Base-by-base conservation (phyloP, 805 yeast genomes). In the Cyberlindnera meyerae region DNA sequence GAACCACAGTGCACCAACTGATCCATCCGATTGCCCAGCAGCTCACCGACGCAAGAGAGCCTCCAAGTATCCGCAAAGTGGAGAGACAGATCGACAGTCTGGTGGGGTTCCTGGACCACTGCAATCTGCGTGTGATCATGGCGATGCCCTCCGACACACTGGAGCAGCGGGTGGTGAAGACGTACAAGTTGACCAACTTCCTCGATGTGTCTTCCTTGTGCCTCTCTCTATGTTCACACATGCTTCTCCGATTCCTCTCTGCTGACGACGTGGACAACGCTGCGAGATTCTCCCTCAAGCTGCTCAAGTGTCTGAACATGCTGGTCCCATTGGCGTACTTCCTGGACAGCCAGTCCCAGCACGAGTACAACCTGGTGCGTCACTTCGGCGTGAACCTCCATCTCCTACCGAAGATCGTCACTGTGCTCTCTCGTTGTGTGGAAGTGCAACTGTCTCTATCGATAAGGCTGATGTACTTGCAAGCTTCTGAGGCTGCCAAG, bases 321-420 rank as follows among this genome's bases (percentile, higher is more conserved):
- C 18, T 44, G 30, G 14, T 35, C 6, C 30, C 33, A 6, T n/a
- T 41, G 6, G 18, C 39, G 12, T 39, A 41, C 17, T 46, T 43
- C 33, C 24, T 43, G 24, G 45, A 43, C 14, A 20, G 28, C 5
- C 16, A 24, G 4, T 14, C 36, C 4, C 38, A 39, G n/a, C 44
- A 34, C 8, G 29, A 20, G 12, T 44, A 29, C 36, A 43, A 43
- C 29, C 20, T 46, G 8, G 29, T 38, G 2, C 11, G 24, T 4
- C 46, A 42, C 13, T 44, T 47, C n/a, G 51, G 47, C 11, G 26
- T 27, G 11, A 32, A 33, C 12, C 35, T 44, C 33, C 48, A 44
- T 9, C 24, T 36, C 12, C 36, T 44, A 9, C 47, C 49, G 4
- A 37, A 39, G 33, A 41, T 44, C 29, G 36, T 29, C 8, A 42